These are phyloP conservation scores for Aspergillus ustus DNA, from an alignment of 2,329 filamentous ascomycete genomes.

Conservation along the genomic window DNA sequence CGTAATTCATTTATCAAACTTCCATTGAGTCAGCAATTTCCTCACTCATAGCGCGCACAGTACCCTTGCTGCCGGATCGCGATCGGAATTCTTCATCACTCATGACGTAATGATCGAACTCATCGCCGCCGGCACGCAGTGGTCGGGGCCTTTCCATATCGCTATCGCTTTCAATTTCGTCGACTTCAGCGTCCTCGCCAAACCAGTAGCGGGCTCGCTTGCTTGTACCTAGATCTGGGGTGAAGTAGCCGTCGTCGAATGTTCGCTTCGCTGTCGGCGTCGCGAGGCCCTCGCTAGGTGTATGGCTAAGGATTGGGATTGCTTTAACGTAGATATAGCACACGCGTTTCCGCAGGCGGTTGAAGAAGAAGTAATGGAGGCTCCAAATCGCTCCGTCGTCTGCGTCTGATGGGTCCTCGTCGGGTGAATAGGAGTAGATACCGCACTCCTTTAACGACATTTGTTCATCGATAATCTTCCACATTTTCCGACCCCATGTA, in stretches of 20 bases:
- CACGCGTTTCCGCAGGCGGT: conserved; percentile 86
- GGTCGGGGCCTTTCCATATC: conserved; percentile 40
- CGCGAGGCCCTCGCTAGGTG: conserved; percentile 58
- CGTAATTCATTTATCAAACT: conserved; percentile 41
- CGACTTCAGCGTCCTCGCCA: conserved; percentile 63
- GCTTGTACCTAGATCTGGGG: conserved; percentile 62
- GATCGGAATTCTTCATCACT: conserved; percentile 50
- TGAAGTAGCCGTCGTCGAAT: conserved; percentile 55
- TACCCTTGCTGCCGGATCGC: conserved; percentile 47
- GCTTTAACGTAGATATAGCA: conserved; percentile 92
- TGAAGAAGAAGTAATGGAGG: conserved; percentile 97
- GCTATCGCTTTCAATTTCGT: conserved; percentile 48
- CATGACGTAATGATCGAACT: conserved; percentile 50
- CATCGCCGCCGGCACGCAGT: conserved; percentile 36
- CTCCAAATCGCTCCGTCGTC: conserved; percentile 96
- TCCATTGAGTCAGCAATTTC: conserved; percentile 60
- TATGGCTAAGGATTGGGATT: conserved; percentile 71
- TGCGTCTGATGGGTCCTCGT: conserved; percentile 88
- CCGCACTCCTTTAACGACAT: conserved; percentile 90
- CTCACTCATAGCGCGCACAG: conserved; percentile 57
- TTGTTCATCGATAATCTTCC: conserved; percentile 89
- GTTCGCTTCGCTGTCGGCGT: conserved; percentile 51
- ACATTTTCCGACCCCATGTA: conserved; percentile 87
- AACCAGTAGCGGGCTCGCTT: conserved; percentile 92
- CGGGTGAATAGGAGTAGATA: conserved; percentile 86